Conservation (phyloP, 2,329 filamentous ascomycete genomes). For the Cladophialophora psammophila region DNA sequence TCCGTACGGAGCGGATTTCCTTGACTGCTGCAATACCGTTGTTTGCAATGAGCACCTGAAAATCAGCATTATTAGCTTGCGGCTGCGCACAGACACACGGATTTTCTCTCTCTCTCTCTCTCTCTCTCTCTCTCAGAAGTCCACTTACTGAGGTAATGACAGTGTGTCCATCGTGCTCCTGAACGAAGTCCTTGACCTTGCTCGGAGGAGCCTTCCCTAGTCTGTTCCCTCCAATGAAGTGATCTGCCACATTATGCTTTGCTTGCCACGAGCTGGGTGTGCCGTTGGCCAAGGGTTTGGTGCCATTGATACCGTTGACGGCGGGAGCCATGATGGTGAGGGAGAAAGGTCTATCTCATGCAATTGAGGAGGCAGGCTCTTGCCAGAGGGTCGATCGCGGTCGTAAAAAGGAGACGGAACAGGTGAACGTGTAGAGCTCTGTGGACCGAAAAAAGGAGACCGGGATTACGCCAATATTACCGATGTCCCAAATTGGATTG, state of each 20-base stretch:
- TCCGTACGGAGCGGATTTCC: conserved; percentile 97
- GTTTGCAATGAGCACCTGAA: conserved; percentile 95
- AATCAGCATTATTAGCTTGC: conserved; percentile 33
- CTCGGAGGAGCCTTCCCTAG: conserved; percentile 81
- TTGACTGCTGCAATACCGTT: conserved; percentile 99
- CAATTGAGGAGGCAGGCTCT: conserved; percentile 24
- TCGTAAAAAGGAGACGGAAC: conserved; percentile 6
- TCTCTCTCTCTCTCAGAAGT: background rate
- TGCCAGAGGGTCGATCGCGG: conserved; percentile 16
- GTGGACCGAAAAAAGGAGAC: conserved; percentile 35
- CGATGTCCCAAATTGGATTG: conserved; percentile 29
- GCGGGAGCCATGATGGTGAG: conserved; percentile 48
- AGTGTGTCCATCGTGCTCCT: conserved; percentile 87
- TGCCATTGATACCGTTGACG: conserved; percentile 41
- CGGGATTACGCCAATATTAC: conserved; percentile 38
- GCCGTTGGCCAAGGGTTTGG: conserved; percentile 55
- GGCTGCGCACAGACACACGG: conserved; percentile 7
- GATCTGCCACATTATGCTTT: conserved; percentile 81
- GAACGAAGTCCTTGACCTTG: conserved; percentile 95
- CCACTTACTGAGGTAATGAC: conserved; percentile 92
- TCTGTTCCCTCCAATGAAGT: conserved; percentile 96
- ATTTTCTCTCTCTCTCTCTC: background rate
- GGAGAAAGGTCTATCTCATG: conserved; percentile 40
- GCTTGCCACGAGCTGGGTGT: conserved; percentile 73
- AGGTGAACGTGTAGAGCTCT: conserved; percentile 6